Base-by-base conservation (phyloP, 768 basidiomycete genomes). In the Boletus edulis region DNA sequence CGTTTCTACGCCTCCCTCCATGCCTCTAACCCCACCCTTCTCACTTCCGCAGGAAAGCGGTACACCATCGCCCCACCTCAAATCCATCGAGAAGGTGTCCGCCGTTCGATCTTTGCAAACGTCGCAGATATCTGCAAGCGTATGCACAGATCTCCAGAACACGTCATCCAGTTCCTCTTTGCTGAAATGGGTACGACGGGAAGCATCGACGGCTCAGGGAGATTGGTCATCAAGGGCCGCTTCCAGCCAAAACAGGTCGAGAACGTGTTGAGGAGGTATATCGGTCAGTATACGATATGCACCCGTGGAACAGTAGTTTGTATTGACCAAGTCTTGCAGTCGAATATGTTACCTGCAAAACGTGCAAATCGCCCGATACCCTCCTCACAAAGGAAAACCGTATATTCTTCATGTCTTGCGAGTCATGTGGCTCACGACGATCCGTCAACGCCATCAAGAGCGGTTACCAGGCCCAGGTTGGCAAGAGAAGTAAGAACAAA, bases 221-320 rank as follows among this genome's bases (percentile, higher is more conserved):
- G 95, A 42, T 78, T 99, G 55, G 90, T 98, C 64, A 98, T 99
- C 81, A 96, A 91, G 72, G 97, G 97, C 63, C 85, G 93, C 61
- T 99, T 98, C 83, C 94, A 94, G 66, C 96, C 96, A 71, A 98
- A 98, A 74, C 95, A 97, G 68, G 87, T 98, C 60, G 96, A 99
- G 76, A 96, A 96, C 69, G 93, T 99, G 12, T 74, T 99, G 62
- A 82, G 97, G 67, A 84, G 94, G 54, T 99, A 99, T 72, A 98
- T 98, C 65, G 91, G 94, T 95, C 71, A 62, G 87, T 77, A 43
- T 51, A 1, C 14, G 34, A 38, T 20, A 6, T 18, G 13, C 13
- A 7, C 11, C 27, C 31, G 38, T 35, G 10, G n/a, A 24, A 31
- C 22, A 29, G 29, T 29, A 29, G 17, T n/a, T 13, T 11, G 49